A percentile compares a stretch with the other conserved stretches of the same genome.
phyloP scores from a whole-genome alignment of 2,329 filamentous ascomycete species.

The Penicillium sp. region DNA sequence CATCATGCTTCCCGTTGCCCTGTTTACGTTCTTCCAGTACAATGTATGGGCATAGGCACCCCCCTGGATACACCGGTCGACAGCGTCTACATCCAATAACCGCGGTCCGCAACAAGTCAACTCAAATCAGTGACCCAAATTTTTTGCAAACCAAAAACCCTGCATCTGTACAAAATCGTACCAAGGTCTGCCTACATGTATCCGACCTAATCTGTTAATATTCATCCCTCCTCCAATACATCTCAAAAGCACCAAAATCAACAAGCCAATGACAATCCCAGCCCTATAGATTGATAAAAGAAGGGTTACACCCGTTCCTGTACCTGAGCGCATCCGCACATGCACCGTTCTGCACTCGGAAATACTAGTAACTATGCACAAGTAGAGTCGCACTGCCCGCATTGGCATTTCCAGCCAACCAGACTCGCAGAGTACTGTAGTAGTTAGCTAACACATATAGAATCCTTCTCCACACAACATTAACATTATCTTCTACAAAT shows the following conservation, averaged over 20 bases:
- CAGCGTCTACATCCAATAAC: conserved; percentile 5
- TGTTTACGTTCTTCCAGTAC: neutral
- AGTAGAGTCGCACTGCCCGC: neutral
- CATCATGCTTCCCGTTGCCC: conserved; percentile 3
- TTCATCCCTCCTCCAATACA: too few species aligned
- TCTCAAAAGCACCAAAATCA: too few species aligned
- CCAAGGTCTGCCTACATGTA: too few species aligned
- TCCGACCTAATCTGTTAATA: too few species aligned
- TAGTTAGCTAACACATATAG: too few species aligned
- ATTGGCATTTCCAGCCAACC: too few species aligned
- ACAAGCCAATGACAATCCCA: neutral
- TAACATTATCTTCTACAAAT: too few species aligned
- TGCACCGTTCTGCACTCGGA: neutral
- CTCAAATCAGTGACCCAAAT: too few species aligned
- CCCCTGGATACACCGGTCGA: conserved; percentile 9
- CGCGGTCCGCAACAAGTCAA: neutral
- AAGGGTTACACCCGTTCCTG: conserved; percentile 3
- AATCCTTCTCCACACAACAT: too few species aligned
- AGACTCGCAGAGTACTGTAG: too few species aligned
- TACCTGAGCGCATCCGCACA: conserved; percentile 6
- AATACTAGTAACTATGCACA: too few species aligned
- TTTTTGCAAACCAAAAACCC: neutral
- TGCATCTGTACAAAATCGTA: neutral
- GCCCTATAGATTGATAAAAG: neutral
- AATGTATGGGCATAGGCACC: neutral